phyloP scores from a whole-genome alignment of 2,329 filamentous ascomycete species.

The Lachnellula hyalina region DNA sequence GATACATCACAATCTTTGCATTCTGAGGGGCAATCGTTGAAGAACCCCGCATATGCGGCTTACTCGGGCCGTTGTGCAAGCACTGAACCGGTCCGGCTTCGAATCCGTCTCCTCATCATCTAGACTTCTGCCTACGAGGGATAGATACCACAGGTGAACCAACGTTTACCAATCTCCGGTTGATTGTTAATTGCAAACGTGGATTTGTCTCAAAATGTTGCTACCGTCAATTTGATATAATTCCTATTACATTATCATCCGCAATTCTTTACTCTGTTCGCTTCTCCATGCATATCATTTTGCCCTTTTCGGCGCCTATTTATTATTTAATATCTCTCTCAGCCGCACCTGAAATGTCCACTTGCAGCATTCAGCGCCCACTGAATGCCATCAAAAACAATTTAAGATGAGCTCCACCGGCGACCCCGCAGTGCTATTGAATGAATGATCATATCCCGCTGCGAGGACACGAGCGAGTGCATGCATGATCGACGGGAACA shows the following conservation, averaged over 20 bases:
- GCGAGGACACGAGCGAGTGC: background rate
- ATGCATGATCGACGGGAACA: constrained; percentile 1
- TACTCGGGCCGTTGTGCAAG: background rate
- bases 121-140: background rate
- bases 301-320: background rate
- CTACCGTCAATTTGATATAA: background rate
- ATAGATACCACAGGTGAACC: background rate
- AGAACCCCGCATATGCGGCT: background rate
- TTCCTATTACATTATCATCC: background rate
- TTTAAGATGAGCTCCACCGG: background rate
- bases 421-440: background rate
- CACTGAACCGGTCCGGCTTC: too few species aligned
- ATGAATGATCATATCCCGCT: background rate
- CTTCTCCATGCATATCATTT: background rate
- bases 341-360: background rate
- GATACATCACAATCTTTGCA: background rate
- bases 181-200: background rate
- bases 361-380: background rate
- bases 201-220: constrained; percentile 1
- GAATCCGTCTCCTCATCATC: background rate
- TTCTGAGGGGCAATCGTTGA: background rate
- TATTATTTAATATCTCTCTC: background rate
- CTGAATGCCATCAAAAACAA: background rate
- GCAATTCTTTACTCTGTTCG: background rate
- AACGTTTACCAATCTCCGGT: background rate